A percentile compares a stretch with the other conserved stretches of the same genome.
These are phyloP conservation scores for Mrakiaceae sp. DNA, from an alignment of 1,284 basidiomycete species.

Conservation along the genomic window DNA sequence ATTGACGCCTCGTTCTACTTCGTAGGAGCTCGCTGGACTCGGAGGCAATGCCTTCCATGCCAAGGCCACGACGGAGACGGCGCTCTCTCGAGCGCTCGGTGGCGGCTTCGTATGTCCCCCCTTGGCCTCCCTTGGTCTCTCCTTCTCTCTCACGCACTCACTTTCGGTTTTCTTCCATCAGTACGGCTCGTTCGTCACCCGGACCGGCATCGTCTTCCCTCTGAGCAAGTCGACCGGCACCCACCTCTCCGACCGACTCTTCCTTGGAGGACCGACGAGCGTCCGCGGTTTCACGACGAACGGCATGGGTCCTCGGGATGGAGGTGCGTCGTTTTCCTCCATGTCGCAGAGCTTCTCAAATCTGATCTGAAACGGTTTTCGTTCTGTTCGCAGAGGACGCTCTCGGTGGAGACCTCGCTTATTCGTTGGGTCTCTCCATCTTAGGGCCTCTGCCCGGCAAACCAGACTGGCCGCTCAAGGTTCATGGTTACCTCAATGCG, in stretches of 20 bases:
- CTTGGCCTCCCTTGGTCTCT: neutral
- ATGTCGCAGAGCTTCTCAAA: conserved; percentile 35
- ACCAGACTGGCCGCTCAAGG: conserved; percentile 77
- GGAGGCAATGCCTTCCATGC: conserved; percentile 53
- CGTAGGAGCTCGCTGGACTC: conserved; percentile 60
- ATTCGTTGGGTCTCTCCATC: conserved; percentile 69
- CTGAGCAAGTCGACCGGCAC: conserved; percentile 37
- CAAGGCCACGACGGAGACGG: conserved; percentile 58
- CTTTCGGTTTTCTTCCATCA: neutral
- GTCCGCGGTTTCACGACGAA: conserved; percentile 77
- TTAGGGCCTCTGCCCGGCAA: conserved; percentile 68
- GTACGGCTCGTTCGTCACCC: conserved; percentile 45
- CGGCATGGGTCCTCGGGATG: conserved; percentile 71
- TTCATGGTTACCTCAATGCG: conserved; percentile 74
- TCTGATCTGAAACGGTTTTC: neutral
- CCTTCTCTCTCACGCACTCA: conserved; percentile 3
- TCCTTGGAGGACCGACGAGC: conserved; percentile 85
- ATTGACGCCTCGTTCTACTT: conserved; percentile 6
- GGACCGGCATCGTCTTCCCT: conserved; percentile 51
- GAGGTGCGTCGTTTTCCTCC: conserved; percentile 41
- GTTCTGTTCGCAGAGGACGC: conserved; percentile 44
- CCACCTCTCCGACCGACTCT: conserved; percentile 73
- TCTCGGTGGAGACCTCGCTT: conserved; percentile 79
- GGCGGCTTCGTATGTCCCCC: conserved; percentile 39
- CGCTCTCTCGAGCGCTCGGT: conserved; percentile 49